Evolutionary conservation across 805 yeast genomes (phyloP).

Genomic region (Suhomyces emberorum): DNA sequence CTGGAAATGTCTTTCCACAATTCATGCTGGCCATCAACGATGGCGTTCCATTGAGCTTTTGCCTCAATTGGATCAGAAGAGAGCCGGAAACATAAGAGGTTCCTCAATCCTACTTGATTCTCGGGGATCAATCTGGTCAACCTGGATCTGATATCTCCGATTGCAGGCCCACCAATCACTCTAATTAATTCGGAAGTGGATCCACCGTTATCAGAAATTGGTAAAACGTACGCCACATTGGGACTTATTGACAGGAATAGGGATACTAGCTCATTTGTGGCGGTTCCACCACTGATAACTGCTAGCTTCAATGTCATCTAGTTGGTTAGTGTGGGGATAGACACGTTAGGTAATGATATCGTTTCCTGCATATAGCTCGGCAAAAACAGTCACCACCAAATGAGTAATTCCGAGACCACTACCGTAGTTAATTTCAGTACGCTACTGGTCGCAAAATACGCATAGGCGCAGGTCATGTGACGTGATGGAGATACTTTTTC

Average conservation of each 20-base stretch:
- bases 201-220: constrained; percentile 92
- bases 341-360: too few relatives aligned
- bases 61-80: constrained; percentile 50
- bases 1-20: constrained; percentile 63
- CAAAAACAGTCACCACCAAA: constrained; percentile 34
- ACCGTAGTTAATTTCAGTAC: constrained; percentile 24
- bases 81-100: constrained; percentile 46
- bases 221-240: constrained; percentile 65
- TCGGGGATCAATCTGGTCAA: constrained; percentile 70
- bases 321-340: too few relatives aligned
- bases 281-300: constrained; percentile 78
- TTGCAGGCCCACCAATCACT: constrained; percentile 91
- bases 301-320: constrained; percentile 17
- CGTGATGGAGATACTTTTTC: background rate
- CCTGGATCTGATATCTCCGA: constrained; percentile 86
- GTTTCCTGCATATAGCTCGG: constrained; percentile 21
- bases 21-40: constrained; percentile 75
- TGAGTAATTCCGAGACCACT: constrained; percentile 40
- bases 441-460: background rate
- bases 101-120: constrained; percentile 33
- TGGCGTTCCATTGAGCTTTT: constrained; percentile 65
- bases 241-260: constrained; percentile 46
- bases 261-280: constrained; percentile 74
- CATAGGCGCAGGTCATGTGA: constrained; percentile 3
- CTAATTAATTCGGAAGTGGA: constrained; percentile 86